Evolutionary conservation across 192 early-diverging fungal species (phyloP).

Genomic region (Mortierella hygrophila): DNA sequence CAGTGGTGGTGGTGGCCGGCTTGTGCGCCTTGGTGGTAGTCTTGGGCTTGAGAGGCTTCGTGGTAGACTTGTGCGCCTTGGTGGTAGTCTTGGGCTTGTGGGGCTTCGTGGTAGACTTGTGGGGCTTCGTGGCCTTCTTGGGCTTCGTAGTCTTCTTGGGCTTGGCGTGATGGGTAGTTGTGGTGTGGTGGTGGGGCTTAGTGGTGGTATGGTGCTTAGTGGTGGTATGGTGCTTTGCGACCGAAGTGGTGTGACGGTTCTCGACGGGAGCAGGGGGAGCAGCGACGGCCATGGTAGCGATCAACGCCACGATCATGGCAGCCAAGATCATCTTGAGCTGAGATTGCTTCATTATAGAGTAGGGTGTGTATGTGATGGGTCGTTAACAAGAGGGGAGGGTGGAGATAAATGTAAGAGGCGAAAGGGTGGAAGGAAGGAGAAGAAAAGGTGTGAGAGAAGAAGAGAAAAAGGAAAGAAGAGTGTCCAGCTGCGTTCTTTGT

Average conservation of each 20-base stretch:
- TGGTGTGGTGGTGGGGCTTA: background rate
- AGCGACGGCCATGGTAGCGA: conserved; percentile 33
- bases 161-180: background rate
- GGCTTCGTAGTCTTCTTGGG: conserved; percentile 7
- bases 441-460: background rate
- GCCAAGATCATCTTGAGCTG: conserved; percentile 30
- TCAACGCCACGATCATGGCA: conserved; percentile 33
- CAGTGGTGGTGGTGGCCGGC: background rate
- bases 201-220: background rate
- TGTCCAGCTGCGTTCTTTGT: background rate
- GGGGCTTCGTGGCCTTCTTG: too few species aligned
- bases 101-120: background rate
- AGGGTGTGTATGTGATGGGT: background rate
- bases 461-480: background rate
- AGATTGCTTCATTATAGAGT: conserved; percentile 14
- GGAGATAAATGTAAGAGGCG: background rate
- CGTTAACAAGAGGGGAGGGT: background rate
- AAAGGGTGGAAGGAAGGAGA: background rate
- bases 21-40: conserved; percentile 1
- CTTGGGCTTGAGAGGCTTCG: background rate
- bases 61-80: background rate
- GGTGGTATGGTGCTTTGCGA: background rate
- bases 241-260: background rate
- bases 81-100: background rate
- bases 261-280: conserved; percentile 20